A percentile compares a stretch with the other conserved stretches of the same genome.
Evolutionary conservation across 345 rosid species (phyloP).

Genomic region (Gossypium thurberi): DNA sequence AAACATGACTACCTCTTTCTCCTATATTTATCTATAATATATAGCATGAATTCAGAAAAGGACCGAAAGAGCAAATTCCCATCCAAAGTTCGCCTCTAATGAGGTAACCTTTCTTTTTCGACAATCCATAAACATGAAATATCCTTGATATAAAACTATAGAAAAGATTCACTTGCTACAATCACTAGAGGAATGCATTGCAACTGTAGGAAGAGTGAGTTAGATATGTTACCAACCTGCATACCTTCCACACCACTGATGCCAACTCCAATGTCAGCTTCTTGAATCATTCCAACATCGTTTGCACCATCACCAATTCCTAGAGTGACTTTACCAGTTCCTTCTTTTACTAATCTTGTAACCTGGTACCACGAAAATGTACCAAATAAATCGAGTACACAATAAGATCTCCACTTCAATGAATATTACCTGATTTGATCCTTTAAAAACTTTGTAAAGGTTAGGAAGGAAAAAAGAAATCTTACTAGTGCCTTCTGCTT

Average conservation of each 20-base stretch:
- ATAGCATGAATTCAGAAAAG: neutral
- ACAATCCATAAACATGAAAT: neutral
- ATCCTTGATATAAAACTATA: neutral
- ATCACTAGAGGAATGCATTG: neutral
- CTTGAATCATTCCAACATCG: slow-evolving; percentile 99
- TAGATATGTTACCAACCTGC: slow-evolving; percentile 61
- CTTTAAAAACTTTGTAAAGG: neutral
- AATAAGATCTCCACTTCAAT: neutral
- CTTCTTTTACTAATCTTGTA: slow-evolving; percentile 83
- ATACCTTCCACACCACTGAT: slow-evolving; percentile 99
- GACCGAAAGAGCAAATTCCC: neutral
- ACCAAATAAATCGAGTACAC: slow-evolving; percentile 2
- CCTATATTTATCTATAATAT: too few species aligned
- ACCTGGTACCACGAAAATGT: slow-evolving; percentile 41
- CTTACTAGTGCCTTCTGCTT: slow-evolving; percentile 94
- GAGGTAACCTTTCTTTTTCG: neutral
- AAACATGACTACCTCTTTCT: neutral
- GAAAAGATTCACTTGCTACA: neutral
- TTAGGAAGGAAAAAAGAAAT: slow-evolving; percentile 8
- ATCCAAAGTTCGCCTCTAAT: neutral
- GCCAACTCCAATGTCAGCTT: slow-evolving; percentile 98
- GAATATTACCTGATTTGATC: neutral
- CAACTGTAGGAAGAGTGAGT: slow-evolving; percentile 10
- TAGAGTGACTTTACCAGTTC: slow-evolving; percentile 83
- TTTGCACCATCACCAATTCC: slow-evolving; percentile 99